Evolutionary conservation across 805 yeast species (phyloP).

Genomic region (Cyberlindnera meyerae): DNA sequence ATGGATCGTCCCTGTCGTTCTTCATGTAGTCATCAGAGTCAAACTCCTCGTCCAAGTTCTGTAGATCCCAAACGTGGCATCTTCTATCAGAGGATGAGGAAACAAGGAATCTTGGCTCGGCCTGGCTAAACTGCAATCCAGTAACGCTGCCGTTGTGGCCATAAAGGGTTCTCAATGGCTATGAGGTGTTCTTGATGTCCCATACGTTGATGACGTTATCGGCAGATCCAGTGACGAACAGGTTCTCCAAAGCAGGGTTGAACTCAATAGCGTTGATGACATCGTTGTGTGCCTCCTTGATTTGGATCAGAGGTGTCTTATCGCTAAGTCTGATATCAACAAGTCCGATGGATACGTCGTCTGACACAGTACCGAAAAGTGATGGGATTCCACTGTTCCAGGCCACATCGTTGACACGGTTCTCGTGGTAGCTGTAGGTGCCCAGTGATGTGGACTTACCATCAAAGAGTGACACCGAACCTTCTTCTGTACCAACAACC

Average conservation of each 20-base stretch:
- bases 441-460: neutral
- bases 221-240: slow-evolving; percentile 73
- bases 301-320: slow-evolving; percentile 34
- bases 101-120: slow-evolving; percentile 47
- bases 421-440: slow-evolving; percentile 40
- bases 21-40: slow-evolving; percentile 48
- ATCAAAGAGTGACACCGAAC: slow-evolving; percentile 73
- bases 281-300: slow-evolving; percentile 47
- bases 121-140: slow-evolving; percentile 50
- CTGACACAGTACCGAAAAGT: slow-evolving; percentile 67
- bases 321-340: slow-evolving; percentile 47
- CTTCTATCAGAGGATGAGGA: slow-evolving; percentile 65
- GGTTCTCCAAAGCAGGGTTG: slow-evolving; percentile 46
- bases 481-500: slow-evolving; percentile 63
- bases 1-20: slow-evolving; percentile 66
- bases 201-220: slow-evolving; percentile 71
- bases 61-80: slow-evolving; percentile 71
- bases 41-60: slow-evolving; percentile 50
- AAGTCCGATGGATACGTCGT: slow-evolving; percentile 57
- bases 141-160: slow-evolving; percentile 61
- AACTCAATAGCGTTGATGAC: slow-evolving; percentile 68
- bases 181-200: slow-evolving; percentile 61
- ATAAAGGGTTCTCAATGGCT: slow-evolving; percentile 57
- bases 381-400: slow-evolving; percentile 43
- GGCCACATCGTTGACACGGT: slow-evolving; percentile 63